Conservation (phyloP, 2,329 filamentous ascomycete genomes). For the Beauveria sp. region DNA sequence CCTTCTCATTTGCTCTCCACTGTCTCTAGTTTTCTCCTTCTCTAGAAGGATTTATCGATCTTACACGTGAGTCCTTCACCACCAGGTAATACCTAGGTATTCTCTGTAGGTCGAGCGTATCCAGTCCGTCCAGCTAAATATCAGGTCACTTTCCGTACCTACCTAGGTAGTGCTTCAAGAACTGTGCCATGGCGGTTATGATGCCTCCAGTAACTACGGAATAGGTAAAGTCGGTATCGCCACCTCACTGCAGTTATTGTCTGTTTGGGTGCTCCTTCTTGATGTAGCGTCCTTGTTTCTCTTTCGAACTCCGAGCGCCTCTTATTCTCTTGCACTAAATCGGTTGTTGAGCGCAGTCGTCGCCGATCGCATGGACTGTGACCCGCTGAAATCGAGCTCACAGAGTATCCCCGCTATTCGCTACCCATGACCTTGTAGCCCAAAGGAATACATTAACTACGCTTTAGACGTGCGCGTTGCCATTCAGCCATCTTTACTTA, state of each 20-base stretch:
- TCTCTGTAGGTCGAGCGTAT: no score
- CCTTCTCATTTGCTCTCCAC: no score
- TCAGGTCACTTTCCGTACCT: no score
- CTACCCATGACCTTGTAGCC: background rate
- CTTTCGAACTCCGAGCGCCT: background rate
- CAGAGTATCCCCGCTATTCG: background rate
- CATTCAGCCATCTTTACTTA: background rate
- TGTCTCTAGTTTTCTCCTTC: no score
- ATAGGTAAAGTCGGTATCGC: no score
- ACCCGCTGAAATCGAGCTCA: background rate
- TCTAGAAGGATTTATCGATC: no score
- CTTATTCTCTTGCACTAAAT: background rate
- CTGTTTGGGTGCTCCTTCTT: background rate
- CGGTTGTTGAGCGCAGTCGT: background rate
- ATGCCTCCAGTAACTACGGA: background rate
- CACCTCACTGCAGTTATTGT: background rate
- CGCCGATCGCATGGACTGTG: background rate
- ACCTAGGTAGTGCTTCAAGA: no score
- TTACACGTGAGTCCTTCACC: no score
- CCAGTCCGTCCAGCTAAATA: no score
- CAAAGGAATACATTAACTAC: background rate
- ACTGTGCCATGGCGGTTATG: no score
- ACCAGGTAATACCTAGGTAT: no score
- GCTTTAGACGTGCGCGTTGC: background rate
- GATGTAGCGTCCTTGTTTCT: background rate